These are phyloP conservation scores for Nakazawaea siamensis DNA, from an alignment of 805 yeast genomes.

Conservation along the genomic window DNA sequence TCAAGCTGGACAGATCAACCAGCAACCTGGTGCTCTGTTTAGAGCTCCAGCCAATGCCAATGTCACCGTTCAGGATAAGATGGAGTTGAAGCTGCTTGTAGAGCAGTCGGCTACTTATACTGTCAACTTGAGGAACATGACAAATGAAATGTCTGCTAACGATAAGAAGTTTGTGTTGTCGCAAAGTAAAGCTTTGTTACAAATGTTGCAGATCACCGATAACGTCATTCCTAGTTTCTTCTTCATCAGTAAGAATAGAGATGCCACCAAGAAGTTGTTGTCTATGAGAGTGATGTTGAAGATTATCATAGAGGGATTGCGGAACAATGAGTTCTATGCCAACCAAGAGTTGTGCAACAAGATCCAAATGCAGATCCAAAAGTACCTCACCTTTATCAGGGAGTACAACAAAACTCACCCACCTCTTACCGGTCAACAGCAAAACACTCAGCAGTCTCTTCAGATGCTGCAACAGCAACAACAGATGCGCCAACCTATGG, in stretches of 20 bases:
- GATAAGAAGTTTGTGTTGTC: constrained; percentile 58
- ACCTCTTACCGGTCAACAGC: constrained; percentile 24
- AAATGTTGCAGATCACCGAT: constrained; percentile 61
- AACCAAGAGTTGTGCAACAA: constrained; percentile 66
- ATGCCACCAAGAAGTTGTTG: constrained; percentile 67
- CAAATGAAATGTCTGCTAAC: constrained; percentile 48
- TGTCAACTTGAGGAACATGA: constrained; percentile 57
- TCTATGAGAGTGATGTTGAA: constrained; percentile 75
- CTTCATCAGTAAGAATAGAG: constrained; percentile 63
- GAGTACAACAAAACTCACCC: constrained; percentile 38
- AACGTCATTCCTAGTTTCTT: constrained; percentile 73
- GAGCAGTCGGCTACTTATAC: constrained; percentile 66
- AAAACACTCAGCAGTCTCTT: constrained; percentile 18
- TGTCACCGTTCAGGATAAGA: constrained; percentile 51
- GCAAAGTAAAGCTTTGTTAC: constrained; percentile 44
- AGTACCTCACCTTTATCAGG: constrained; percentile 67
- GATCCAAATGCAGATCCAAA: constrained; percentile 62
- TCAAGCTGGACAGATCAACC: constrained; percentile 12
- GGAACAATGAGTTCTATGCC: constrained; percentile 58
- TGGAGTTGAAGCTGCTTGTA: constrained; percentile 50
- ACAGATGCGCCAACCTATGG: too few relatives aligned
- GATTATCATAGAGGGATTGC: constrained; percentile 63
- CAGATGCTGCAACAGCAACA: constrained; percentile 16
- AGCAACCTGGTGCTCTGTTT: constrained; percentile 12
- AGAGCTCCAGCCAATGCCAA: constrained; percentile 17